Base-by-base conservation (phyloP, 2,329 filamentous ascomycete species). In the Pseudogymnoascus pannorum region DNA sequence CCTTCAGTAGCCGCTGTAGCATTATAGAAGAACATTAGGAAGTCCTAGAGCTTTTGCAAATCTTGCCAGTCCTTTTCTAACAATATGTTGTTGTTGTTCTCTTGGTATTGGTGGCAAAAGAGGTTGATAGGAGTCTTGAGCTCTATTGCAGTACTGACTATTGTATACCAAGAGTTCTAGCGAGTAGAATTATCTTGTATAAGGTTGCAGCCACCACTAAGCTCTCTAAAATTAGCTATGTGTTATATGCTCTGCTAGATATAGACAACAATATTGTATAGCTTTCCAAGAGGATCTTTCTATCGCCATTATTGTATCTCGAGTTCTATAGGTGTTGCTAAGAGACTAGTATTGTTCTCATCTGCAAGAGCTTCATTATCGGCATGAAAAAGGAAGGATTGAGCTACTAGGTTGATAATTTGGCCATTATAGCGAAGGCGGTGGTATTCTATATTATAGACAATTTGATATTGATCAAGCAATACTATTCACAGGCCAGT, bases 191-290 rank as follows among this genome's bases (percentile, higher is more conserved):
- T n/a, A n/a, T n/a, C n/a, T n/a, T n/a, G n/a, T n/a, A n/a, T n/a
- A n/a, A n/a, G n/a, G n/a, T n/a, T n/a, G n/a, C n/a, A n/a, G n/a
- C 16, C 51, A 22, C 31, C 18, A 57, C 31, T 18, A 33, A 57
- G 31, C 18, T 18, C 16, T 31, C 14, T 16, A 22, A 57, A 57
- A 18, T 22, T 18, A 4, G 20, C 20, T 18, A 26, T 12, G 5
- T 9, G 51, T 31, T 57, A 20, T 12, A 9, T 18, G 16, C 20
- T 26, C 7, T 11, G 29, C 14, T 33, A 9, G 9, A 57, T 57
- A 9, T 57, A 57, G 7, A 57, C 29, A 2, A 57, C 51, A 57
- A 57, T 24, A 57, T 57, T 57, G n/a, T 57, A 20, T 9, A 57
- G 26, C 51, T 26, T 57, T 31, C 51, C 51, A 57, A 57, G 20